Percentiles rank a stretch among this genome's conserved stretches.
These are phyloP conservation scores for Solanum tacnaense DNA, from an alignment of 257 asterid genomes.

Conservation along the genomic window DNA sequence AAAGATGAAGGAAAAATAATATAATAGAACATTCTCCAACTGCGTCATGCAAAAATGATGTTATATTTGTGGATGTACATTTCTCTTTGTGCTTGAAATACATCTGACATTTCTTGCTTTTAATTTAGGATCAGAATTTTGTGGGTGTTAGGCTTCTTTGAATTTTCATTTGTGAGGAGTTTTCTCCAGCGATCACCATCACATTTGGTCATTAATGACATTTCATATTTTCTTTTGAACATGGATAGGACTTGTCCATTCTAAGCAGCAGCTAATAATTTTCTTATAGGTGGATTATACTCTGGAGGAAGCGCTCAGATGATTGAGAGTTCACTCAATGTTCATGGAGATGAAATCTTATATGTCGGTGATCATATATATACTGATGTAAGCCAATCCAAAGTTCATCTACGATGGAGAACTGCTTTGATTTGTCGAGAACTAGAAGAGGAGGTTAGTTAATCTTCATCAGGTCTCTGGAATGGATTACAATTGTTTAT, in stretches of 20 bases:
- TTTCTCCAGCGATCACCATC: background rate
- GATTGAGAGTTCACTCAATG: constrained; percentile 72
- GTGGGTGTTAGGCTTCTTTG: background rate
- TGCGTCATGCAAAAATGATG: background rate
- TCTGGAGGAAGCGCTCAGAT: constrained; percentile 96
- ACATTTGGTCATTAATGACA: background rate
- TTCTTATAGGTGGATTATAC: constrained; percentile 58
- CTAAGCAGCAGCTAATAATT: background rate
- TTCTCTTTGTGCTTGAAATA: background rate
- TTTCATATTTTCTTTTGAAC: background rate
- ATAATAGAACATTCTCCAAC: background rate
- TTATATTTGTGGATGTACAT: background rate
- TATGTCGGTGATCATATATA: constrained; percentile 92
- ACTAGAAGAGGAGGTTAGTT: constrained; percentile 74
- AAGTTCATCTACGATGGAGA: constrained; percentile 90
- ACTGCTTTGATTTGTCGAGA: constrained; percentile 91
- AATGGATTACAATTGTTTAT: background rate
- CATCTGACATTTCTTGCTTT: background rate
- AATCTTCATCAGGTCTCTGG: background rate
- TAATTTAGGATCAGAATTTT: background rate
- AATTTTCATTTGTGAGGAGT: background rate
- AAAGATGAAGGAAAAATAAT: background rate
- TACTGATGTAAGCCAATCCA: constrained; percentile 89
- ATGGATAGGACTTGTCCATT: background rate
- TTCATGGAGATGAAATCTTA: constrained; percentile 85